A percentile compares a stretch with the other conserved stretches of the same genome.
Conservation (phyloP, 306 rosid genomes). For the Aeschynomene evenia region DNA sequence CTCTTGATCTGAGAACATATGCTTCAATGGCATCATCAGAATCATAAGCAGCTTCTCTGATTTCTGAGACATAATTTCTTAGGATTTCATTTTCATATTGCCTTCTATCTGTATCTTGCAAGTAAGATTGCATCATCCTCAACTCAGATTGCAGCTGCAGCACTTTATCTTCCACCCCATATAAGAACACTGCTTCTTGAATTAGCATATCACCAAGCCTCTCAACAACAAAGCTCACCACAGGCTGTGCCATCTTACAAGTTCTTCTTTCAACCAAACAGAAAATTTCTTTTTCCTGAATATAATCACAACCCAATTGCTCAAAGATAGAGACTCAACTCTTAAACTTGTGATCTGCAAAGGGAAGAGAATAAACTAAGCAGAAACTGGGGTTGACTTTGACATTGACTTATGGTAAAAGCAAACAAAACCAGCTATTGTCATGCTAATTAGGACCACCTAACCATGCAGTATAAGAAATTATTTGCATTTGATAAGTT, state of each 20-base stretch:
- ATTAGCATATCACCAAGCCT: constrained; percentile 38
- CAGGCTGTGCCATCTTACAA: constrained; percentile 37
- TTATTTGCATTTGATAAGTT: background rate
- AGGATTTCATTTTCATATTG: constrained; percentile 39
- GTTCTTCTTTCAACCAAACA: background rate
- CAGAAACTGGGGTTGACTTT: constrained; percentile 23
- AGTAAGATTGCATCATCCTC: constrained; percentile 36
- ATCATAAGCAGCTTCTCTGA: constrained; percentile 57
- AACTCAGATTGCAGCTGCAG: constrained; percentile 37
- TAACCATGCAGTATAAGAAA: background rate
- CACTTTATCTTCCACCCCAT: constrained; percentile 36
- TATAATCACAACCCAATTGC: constrained; percentile 22
- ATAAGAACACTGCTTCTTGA: constrained; percentile 41
- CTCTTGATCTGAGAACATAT: constrained; percentile 30
- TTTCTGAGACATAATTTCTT: constrained; percentile 45
- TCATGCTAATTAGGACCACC: background rate
- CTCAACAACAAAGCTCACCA: constrained; percentile 39
- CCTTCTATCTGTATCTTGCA: constrained; percentile 53
- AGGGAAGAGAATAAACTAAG: background rate
- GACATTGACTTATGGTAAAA: background rate
- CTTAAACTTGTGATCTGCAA: background rate
- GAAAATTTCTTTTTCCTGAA: background rate
- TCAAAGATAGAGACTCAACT: background rate
- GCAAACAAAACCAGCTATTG: background rate
- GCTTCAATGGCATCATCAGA: constrained; percentile 49